Evolutionary conservation across 805 yeast species (phyloP).

Genomic region (Yamadazyma ubonensis): DNA sequence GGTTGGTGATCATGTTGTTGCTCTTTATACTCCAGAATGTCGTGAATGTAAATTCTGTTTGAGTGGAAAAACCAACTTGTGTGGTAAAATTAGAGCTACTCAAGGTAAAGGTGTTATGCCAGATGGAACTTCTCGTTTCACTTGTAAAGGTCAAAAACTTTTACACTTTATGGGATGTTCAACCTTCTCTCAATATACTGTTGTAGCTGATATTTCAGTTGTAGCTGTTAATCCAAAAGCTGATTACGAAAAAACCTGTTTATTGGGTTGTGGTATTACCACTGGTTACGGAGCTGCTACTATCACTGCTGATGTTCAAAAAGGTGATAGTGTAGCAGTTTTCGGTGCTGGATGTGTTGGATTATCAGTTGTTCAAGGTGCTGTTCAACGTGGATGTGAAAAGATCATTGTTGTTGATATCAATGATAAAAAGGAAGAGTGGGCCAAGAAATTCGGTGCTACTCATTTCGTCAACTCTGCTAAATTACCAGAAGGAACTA

Average conservation of each 20-base stretch:
- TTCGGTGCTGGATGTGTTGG: conserved; percentile 99
- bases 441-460: conserved; percentile 91
- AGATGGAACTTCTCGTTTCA: conserved; percentile 93
- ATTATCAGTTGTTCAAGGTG: conserved; percentile 94
- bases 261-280: conserved; percentile 97
- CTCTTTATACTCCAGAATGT: conserved; percentile 96
- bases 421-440: conserved; percentile 76
- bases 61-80: conserved; percentile 93
- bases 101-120: conserved; percentile 99
- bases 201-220: conserved; percentile 94
- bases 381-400: conserved; percentile 75
- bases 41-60: conserved; percentile 90
- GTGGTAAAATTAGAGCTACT: conserved; percentile 93
- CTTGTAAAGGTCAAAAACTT: conserved; percentile 77
- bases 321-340: conserved; percentile 92
- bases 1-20: conserved; percentile 91
- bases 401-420: conserved; percentile 84
- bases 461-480: conserved; percentile 91
- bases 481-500: conserved; percentile 66
- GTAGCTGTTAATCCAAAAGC: conserved; percentile 88
- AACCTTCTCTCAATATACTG: conserved; percentile 95
- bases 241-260: conserved; percentile 80
- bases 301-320: conserved; percentile 85
- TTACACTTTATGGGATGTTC: conserved; percentile 98
- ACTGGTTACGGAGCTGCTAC: conserved; percentile 98